These are phyloP conservation scores for Vachellia pachyceras DNA, from an alignment of 306 rosid genomes.

Conservation along the genomic window DNA sequence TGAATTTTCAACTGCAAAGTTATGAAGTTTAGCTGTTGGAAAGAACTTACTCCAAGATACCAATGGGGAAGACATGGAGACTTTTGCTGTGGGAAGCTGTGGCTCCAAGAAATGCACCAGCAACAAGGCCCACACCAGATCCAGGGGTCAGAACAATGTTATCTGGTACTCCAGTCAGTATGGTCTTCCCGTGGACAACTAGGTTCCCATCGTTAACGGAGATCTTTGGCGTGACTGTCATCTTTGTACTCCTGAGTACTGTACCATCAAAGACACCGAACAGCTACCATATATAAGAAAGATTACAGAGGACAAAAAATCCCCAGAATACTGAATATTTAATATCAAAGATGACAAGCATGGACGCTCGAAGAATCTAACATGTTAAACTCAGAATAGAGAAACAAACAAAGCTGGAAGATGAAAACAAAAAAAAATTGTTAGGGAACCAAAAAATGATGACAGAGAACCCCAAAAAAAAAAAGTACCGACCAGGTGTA, in stretches of 20 bases:
- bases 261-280: constrained; percentile 25
- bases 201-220: constrained; percentile 71
- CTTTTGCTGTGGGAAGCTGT: constrained; percentile 70
- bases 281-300: neutral
- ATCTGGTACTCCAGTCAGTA: constrained; percentile 79
- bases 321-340: neutral
- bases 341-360: neutral
- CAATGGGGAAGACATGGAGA: constrained; percentile 87
- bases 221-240: constrained; percentile 83
- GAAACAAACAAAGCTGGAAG: neutral
- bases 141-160: constrained; percentile 79
- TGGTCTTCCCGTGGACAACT: constrained; percentile 89
- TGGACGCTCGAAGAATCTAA: neutral
- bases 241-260: constrained; percentile 51
- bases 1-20: neutral
- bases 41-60: constrained; percentile 77
- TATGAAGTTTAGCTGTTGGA: neutral
- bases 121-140: constrained; percentile 63
- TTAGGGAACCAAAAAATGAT: neutral
- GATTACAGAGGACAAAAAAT: neutral
- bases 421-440: neutral
- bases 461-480: neutral
- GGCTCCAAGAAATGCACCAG: constrained; percentile 90
- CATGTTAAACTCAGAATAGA: neutral
- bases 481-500: no score